A percentile compares a stretch with the other conserved stretches of the same genome.
Conservation (phyloP, 108 stramenopile genomes). For the Cyclotella sp. region DNA sequence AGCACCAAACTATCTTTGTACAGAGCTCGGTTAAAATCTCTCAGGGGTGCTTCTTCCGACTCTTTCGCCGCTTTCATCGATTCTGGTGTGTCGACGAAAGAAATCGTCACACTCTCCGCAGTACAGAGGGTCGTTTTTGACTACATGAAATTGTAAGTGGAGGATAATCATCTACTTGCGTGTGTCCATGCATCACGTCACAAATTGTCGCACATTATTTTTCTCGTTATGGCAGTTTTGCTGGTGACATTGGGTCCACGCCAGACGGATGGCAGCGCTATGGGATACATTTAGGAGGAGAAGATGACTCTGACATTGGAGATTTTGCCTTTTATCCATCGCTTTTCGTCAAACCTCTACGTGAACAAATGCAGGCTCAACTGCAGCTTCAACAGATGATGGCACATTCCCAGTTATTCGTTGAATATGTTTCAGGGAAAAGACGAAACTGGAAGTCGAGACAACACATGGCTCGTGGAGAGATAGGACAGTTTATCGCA, state of each 20-base stretch:
- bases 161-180: no score
- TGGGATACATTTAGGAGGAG: conserved; percentile 5
- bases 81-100: conserved; percentile 16
- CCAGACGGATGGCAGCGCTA: conserved; percentile 19
- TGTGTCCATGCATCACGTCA: no score
- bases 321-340: conserved; percentile 32
- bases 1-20: conserved; percentile 15
- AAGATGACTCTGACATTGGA: conserved; percentile 8
- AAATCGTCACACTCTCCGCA: conserved; percentile 26
- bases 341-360: conserved; percentile 23
- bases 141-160: conserved; percentile 8
- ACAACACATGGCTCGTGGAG: conserved; percentile 8
- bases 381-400: conserved; percentile 42
- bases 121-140: conserved; percentile 4
- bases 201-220: no score
- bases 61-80: conserved; percentile 20
- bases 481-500: conserved; percentile 11
- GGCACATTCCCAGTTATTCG: conserved; percentile 25
- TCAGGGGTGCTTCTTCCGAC: background rate
- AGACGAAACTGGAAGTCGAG: background rate
- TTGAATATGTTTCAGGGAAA: conserved; percentile 18
- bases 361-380: conserved; percentile 9
- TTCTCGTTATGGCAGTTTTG: conserved; percentile 5
- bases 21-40: background rate
- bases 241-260: conserved; percentile 22